Evolutionary conservation across 1,139 yeast genomes (phyloP).

Genomic region (Saccharomyces hybrid): DNA sequence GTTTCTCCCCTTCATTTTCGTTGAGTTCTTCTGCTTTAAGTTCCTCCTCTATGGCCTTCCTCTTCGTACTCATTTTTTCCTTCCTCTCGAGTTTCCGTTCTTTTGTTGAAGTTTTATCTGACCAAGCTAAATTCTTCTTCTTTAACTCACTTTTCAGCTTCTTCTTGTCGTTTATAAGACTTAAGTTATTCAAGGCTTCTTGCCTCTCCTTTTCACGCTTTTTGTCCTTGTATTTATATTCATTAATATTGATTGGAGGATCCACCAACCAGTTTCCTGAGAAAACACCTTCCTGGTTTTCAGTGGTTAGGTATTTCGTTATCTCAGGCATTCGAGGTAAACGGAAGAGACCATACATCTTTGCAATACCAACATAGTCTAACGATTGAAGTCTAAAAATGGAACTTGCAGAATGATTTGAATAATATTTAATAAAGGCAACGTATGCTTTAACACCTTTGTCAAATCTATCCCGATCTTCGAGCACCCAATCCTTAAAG

Average conservation of each 20-base stretch:
- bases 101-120: slow-evolving; percentile 56
- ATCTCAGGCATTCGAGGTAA: slow-evolving; percentile 95
- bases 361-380: slow-evolving; percentile 67
- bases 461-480: slow-evolving; percentile 76
- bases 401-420: slow-evolving; percentile 85
- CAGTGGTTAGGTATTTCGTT: slow-evolving; percentile 36
- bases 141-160: slow-evolving; percentile 43
- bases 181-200: slow-evolving; percentile 46
- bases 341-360: slow-evolving; percentile 70
- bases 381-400: slow-evolving; percentile 70
- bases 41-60: slow-evolving; percentile 56
- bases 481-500: slow-evolving; percentile 49
- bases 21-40: slow-evolving; percentile 33
- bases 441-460: slow-evolving; percentile 73
- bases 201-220: slow-evolving; percentile 58
- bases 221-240: slow-evolving; percentile 54
- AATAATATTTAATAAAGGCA: slow-evolving; percentile 73
- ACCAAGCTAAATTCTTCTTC: slow-evolving; percentile 71
- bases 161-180: slow-evolving; percentile 36
- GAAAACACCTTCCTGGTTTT: slow-evolving; percentile 16
- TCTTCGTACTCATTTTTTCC: slow-evolving; percentile 53
- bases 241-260: slow-evolving; percentile 53
- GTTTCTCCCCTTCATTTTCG: slow-evolving; percentile 44
- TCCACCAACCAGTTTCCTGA: slow-evolving; percentile 63
- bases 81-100: slow-evolving; percentile 57